phyloP scores from a whole-genome alignment of 2,329 filamentous ascomycete genomes.

The Dryadomyces quercivorus region DNA sequence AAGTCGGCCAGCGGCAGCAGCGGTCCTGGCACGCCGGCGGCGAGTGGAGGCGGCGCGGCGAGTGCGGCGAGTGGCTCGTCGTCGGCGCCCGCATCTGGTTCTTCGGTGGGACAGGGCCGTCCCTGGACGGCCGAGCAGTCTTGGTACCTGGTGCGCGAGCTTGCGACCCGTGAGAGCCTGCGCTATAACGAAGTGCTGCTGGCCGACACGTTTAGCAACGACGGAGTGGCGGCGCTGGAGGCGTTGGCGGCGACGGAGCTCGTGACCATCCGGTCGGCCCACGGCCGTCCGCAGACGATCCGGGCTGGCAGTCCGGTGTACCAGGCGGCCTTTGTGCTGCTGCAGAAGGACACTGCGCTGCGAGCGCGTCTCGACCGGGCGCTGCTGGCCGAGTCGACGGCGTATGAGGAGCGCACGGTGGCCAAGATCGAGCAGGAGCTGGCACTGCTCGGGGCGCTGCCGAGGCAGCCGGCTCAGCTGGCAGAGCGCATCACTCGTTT shows the following conservation, averaged over 20 bases:
- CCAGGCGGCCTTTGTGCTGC: slow-evolving; percentile 63
- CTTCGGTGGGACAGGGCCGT: slow-evolving; percentile 21
- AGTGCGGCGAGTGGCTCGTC: not conserved
- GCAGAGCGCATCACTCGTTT: slow-evolving; percentile 58
- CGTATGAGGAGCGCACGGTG: slow-evolving; percentile 61
- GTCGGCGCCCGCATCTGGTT: not conserved
- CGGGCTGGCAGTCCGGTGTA: slow-evolving; percentile 78
- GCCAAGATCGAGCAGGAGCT: slow-evolving; percentile 73
- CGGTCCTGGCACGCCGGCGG: slow-evolving; percentile 15
- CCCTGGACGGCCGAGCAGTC: slow-evolving; percentile 78
- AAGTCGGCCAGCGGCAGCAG: slow-evolving; percentile 15
- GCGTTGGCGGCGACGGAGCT: slow-evolving; percentile 77
- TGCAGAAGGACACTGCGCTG: slow-evolving; percentile 62
- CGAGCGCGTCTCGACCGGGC: slow-evolving; percentile 61
- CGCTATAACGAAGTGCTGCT: slow-evolving; percentile 81
- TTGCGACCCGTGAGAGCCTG: slow-evolving; percentile 53
- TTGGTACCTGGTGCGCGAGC: slow-evolving; percentile 73
- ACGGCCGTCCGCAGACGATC: slow-evolving; percentile 68
- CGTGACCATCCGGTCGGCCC: slow-evolving; percentile 59
- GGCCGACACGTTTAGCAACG: slow-evolving; percentile 55
- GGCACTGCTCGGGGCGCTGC: slow-evolving; percentile 54
- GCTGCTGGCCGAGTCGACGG: slow-evolving; percentile 55
- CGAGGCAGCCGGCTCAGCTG: slow-evolving; percentile 58
- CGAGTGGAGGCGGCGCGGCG: not conserved
- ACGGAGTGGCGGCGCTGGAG: slow-evolving; percentile 65